Percentiles rank a stretch among this genome's conserved stretches.
Evolutionary conservation across 371 early-diverging fungal genomes (phyloP).

Genomic region (Mortierella sp.): DNA sequence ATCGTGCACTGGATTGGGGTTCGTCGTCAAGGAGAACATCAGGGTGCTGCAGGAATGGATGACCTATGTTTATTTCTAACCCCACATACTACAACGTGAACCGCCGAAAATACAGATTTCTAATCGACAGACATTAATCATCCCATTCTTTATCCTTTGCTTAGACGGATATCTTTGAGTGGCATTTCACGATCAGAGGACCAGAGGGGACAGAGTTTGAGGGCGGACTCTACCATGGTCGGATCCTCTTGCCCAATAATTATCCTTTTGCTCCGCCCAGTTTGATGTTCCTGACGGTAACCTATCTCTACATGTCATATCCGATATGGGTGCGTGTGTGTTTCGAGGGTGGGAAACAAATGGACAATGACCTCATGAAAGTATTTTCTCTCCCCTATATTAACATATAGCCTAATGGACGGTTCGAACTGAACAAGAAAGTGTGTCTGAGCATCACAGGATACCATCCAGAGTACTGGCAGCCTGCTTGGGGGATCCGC

Average conservation of each 20-base stretch:
- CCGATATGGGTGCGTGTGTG: too few species aligned
- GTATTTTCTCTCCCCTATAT: neutral
- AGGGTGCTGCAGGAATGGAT: neutral
- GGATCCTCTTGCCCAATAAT: constrained; percentile 85
- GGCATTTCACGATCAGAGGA: constrained; percentile 96
- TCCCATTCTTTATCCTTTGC: neutral
- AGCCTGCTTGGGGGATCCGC: constrained; percentile 95
- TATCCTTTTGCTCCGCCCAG: constrained; percentile 97
- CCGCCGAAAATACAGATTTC: neutral
- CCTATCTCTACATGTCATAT: neutral
- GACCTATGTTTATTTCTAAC: neutral
- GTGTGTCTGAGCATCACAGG: constrained; percentile 95
- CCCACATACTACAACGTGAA: neutral
- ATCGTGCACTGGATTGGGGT: neutral
- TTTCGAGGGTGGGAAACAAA: neutral
- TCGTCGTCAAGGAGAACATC: neutral
- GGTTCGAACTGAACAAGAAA: constrained; percentile 92
- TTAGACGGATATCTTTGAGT: constrained; percentile 86
- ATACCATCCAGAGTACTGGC: constrained; percentile 95
- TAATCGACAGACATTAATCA: neutral
- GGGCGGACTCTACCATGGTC: constrained; percentile 89
- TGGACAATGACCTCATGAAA: neutral
- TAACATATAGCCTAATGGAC: constrained; percentile 83
- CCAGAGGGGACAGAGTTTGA: constrained; percentile 90
- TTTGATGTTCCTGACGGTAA: constrained; percentile 89